A percentile compares a stretch with the other conserved stretches of the same genome.
phyloP scores from a whole-genome alignment of 306 rosid species.

The Ormosia emarginata region DNA sequence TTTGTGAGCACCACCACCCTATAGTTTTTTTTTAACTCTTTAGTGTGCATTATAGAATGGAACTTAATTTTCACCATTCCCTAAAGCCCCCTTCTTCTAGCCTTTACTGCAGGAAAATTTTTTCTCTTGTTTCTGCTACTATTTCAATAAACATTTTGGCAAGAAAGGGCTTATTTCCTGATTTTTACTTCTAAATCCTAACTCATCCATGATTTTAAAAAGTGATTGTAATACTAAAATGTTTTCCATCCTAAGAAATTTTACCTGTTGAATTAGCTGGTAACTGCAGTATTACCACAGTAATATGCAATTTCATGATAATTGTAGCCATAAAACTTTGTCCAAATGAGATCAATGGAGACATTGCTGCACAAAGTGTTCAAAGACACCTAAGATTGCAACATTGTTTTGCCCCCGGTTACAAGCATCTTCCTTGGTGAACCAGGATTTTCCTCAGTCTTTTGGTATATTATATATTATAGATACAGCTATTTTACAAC shows the following conservation, averaged over 20 bases:
- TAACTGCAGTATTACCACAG: too few species aligned
- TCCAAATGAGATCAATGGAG: too few species aligned
- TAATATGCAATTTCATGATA: too few species aligned
- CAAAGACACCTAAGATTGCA: neutral
- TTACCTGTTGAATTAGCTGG: too few species aligned
- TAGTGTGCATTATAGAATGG: neutral
- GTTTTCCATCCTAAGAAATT: neutral
- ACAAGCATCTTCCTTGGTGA: neutral
- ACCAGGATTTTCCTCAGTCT: neutral
- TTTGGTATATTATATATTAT: too few species aligned
- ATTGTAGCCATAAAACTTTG: too few species aligned
- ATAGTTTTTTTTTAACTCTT: neutral
- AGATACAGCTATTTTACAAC: neutral
- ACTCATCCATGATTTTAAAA: neutral
- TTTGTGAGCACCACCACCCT: neutral
- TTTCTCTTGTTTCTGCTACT: neutral
- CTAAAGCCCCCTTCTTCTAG: neutral
- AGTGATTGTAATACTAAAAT: neutral
- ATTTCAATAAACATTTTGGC: neutral
- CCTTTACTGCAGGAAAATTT: neutral
- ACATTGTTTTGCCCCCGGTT: neutral
- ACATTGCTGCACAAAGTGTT: neutral
- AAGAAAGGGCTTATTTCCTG: neutral
- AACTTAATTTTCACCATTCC: constrained; percentile 4
- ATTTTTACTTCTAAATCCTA: neutral